Evolutionary conservation across 2,329 filamentous ascomycete genomes (phyloP).

Genomic region (Teratosphaeria epicoccoides): DNA sequence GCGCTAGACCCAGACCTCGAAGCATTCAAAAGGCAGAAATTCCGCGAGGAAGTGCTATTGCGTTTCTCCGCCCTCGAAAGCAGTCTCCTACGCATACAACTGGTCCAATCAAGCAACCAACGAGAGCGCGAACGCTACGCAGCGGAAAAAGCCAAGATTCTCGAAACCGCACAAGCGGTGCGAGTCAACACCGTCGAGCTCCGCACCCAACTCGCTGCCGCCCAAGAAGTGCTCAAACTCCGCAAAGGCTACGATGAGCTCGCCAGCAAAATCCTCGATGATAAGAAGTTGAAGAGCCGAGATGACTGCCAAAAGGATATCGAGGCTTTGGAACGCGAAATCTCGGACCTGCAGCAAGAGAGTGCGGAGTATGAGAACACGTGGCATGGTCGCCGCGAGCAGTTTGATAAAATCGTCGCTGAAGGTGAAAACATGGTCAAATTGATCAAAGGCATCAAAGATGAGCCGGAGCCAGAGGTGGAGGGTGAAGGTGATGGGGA

Average conservation of each 20-base stretch:
- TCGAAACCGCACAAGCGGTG: conserved; percentile 66
- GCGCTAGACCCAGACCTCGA: conserved; percentile 32
- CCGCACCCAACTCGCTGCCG: conserved; percentile 63
- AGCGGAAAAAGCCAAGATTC: conserved; percentile 66
- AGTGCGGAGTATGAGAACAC: conserved; percentile 69
- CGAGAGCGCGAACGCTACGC: conserved; percentile 76
- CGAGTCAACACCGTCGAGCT: conserved; percentile 63
- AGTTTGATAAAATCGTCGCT: conserved; percentile 80
- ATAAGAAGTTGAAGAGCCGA: conserved; percentile 67
- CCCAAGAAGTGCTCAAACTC: conserved; percentile 62
- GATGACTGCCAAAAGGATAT: conserved; percentile 72
- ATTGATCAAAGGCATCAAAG: conserved; percentile 88
- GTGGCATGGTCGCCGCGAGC: conserved; percentile 73
- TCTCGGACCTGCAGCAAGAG: conserved; percentile 74
- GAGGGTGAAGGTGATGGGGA: conserved; percentile 58
- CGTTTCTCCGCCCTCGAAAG: conserved; percentile 85
- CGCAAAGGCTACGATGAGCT: conserved; percentile 81
- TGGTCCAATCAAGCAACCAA: conserved; percentile 71
- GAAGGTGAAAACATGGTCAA: conserved; percentile 79
- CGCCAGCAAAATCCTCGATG: conserved; percentile 75
- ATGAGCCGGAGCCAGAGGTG: conserved; percentile 79
- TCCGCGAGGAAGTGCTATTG: conserved; percentile 72
- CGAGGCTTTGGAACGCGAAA: conserved; percentile 76
- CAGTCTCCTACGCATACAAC: conserved; percentile 77
- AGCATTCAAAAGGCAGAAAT: conserved; percentile 34